Evolutionary conservation across 371 early-diverging fungal species (phyloP), one percentile per base, ranked within the genome.

Genomic region (Syncephalastrum monosporum): DNA sequence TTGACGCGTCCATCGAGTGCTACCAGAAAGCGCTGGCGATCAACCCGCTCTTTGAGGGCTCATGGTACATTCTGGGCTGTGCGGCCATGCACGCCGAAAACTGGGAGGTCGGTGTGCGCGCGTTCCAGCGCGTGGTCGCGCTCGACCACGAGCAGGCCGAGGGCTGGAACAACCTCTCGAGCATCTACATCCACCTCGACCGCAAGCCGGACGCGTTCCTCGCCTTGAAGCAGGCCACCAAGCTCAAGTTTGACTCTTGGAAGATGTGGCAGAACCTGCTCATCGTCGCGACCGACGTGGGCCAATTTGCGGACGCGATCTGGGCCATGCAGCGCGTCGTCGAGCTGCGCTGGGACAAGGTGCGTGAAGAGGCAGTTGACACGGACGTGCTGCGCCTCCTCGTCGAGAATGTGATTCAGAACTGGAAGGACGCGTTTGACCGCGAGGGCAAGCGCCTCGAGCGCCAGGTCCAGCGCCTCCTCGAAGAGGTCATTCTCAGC

Each of bases 61-160:
- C 96, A 4, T 98, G 98, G 98, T 98, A 91, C 69, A 74, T 95
- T 33, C 75, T 94, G 57, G 98, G 98, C 2, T 98, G 98, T 70
- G 94, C 95, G 23, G 92, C 94, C 2, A 83, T 97, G 84, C 87
- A 86, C 17, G 56, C 75, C 12, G 85, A 88, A 56, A 83, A 93
- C 27, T 96, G 89, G 89, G 87, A 87, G 15, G 71, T 72, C 5
- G 95, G 91, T 6, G 61, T 74, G 16, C 65, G 78, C 16, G 93
- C 96, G 4, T 97, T 97, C 75, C 72, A 79, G 44, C 88, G 88
- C 41, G 87, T 84, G 7, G 88, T 91, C 6, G 59, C 79, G 13
- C 63, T 98, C 27, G 91, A 95, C 60, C 64, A 72, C 47, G 88
- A 89, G 59, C 94, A 96, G 64, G 91, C 90, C 27, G 97, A 97